Percentiles rank a stretch among this genome's conserved stretches.
Evolutionary conservation across 2,329 filamentous ascomycete species (phyloP).

Genomic region (Hortaea sp.): DNA sequence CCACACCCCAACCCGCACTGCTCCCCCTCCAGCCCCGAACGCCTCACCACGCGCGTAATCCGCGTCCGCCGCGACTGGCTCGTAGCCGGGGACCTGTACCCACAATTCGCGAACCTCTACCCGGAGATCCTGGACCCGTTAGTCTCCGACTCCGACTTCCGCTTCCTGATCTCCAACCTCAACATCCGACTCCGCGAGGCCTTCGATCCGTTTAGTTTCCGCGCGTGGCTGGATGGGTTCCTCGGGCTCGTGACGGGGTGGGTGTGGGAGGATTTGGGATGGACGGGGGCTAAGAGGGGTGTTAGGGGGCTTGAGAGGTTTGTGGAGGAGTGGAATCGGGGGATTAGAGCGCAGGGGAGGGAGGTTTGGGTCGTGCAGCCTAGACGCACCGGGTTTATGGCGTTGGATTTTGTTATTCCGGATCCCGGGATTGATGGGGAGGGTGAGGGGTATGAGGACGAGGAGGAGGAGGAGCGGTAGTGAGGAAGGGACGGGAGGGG

Average conservation of each 20-base stretch:
- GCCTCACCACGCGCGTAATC: slow-evolving; percentile 74
- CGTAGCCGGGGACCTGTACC: slow-evolving; percentile 75
- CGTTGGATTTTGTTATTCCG: slow-evolving; percentile 69
- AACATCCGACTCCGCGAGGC: slow-evolving; percentile 67
- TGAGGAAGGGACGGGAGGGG: too few species aligned
- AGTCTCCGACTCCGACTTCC: slow-evolving; percentile 76
- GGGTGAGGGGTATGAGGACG: slow-evolving; percentile 12
- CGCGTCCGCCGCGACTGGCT: slow-evolving; percentile 85
- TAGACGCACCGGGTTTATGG: slow-evolving; percentile 80
- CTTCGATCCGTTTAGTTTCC: slow-evolving; percentile 66
- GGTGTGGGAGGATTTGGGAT: slow-evolving; percentile 85
- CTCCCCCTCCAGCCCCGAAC: slow-evolving; percentile 62
- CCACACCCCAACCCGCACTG: slow-evolving; percentile 92
- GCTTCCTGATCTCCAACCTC: slow-evolving; percentile 67
- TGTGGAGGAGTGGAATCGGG: slow-evolving; percentile 77
- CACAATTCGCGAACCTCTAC: slow-evolving; percentile 89
- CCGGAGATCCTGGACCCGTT: slow-evolving; percentile 89
- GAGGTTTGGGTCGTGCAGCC: slow-evolving; percentile 68
- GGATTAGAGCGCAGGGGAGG: slow-evolving; percentile 47
- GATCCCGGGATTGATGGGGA: slow-evolving; percentile 56
- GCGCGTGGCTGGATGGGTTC: slow-evolving; percentile 70
- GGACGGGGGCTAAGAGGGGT: slow-evolving; percentile 63
- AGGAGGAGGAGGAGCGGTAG: not conserved
- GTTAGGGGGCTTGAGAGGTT: slow-evolving; percentile 64
- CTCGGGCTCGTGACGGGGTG: slow-evolving; percentile 80